Conservation (phyloP, 1,284 basidiomycete species). For the Tylopilus sp. region DNA sequence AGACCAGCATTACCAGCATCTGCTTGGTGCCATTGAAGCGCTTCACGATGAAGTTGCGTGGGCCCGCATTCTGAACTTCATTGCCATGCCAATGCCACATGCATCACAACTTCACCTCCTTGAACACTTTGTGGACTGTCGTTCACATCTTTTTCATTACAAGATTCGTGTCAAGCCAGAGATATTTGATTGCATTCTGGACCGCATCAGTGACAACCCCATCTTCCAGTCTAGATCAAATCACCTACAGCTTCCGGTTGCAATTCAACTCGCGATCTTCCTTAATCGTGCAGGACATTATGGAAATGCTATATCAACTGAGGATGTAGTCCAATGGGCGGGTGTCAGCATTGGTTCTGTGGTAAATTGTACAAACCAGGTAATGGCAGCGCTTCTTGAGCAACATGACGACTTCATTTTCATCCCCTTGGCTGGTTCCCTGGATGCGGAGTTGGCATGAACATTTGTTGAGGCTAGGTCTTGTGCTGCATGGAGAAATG, state of each 20-base stretch:
- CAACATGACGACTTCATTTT: background rate
- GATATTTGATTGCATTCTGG: background rate
- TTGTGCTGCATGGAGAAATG: background rate
- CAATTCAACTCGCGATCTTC: background rate
- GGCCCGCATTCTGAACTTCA: background rate
- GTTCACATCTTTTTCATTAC: too few relatives aligned
- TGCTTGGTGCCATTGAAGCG: background rate
- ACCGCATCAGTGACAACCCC: too few relatives aligned
- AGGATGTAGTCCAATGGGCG: background rate
- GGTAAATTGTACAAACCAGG: background rate
- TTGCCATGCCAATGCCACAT: background rate
- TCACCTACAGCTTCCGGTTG: background rate
- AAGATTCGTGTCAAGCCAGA: background rate
- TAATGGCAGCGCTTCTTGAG: background rate
- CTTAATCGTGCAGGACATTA: background rate
- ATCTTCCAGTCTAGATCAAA: background rate
- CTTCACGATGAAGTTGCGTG: background rate
- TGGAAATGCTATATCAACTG: background rate
- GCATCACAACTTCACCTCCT: background rate
- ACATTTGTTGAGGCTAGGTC: background rate
- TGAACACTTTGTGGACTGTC: too few relatives aligned
- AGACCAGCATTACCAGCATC: background rate
- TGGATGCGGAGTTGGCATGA: background rate
- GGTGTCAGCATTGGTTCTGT: background rate
- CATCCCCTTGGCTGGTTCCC: too few relatives aligned